A percentile compares a stretch with the other conserved stretches of the same genome.
phyloP scores from a whole-genome alignment of 345 rosid genomes.

The thale cress (Arabidopsis thaliana) region DNA sequence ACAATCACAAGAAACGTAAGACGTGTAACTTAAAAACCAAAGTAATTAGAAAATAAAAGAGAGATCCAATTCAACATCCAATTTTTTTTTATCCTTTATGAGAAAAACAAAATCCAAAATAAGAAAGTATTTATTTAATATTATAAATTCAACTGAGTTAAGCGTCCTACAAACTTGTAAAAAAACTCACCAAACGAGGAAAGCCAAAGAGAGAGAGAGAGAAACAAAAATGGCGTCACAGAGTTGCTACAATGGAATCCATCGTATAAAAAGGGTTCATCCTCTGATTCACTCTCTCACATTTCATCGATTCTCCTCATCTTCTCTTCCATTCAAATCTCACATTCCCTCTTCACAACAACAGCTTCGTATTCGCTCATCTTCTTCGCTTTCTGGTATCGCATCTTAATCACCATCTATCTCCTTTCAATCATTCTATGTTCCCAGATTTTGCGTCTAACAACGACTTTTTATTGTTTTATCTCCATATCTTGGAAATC shows the following conservation, averaged over 20 bases:
- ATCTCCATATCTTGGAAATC: slow-evolving; percentile 52
- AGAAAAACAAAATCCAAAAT: neutral
- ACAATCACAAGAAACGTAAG: slow-evolving; percentile 4
- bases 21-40: neutral
- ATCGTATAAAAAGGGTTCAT: slow-evolving; percentile 59
- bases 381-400: slow-evolving; percentile 35
- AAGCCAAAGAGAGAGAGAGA: neutral
- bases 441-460: slow-evolving; percentile 31
- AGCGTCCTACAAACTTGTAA: slow-evolving; percentile 27
- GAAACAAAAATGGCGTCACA: slow-evolving; percentile 51
- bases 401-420: neutral
- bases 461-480: slow-evolving; percentile 10
- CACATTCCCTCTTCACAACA: slow-evolving; percentile 15
- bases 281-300: slow-evolving; percentile 41
- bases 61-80: slow-evolving; percentile 4
- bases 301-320: slow-evolving; percentile 24
- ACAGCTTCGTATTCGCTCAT: slow-evolving; percentile 3
- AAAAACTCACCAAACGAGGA: neutral
- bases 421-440: neutral
- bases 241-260: slow-evolving; percentile 39
- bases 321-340: slow-evolving; percentile 22
- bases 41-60: neutral
- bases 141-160: neutral
- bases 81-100: neutral
- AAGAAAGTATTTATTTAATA: neutral